Percentiles rank a stretch among this genome's conserved stretches.
Evolutionary conservation across 305 asterid genomes (phyloP).

Genomic region (Fraxinus albicans): DNA sequence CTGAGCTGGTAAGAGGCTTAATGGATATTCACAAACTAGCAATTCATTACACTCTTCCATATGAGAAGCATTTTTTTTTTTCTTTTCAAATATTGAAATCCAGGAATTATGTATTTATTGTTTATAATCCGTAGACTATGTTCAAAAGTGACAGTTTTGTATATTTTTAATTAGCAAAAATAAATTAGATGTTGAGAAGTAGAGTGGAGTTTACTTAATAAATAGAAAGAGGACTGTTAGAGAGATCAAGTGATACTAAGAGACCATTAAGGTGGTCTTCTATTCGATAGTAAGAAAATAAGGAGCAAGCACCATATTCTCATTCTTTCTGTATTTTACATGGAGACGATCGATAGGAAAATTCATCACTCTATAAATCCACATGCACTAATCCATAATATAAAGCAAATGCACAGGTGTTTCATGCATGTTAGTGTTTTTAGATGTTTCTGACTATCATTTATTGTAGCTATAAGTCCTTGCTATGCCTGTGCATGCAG

Average conservation of each 20-base stretch:
- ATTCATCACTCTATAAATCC: neutral
- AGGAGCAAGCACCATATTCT: neutral
- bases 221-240: neutral
- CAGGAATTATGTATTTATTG: neutral
- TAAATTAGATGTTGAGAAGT: neutral
- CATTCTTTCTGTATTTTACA: neutral
- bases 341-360: neutral
- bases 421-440: neutral
- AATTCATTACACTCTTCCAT: neutral
- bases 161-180: neutral
- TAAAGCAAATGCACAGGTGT: neutral
- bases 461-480: neutral
- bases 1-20: slow-evolving; percentile 2
- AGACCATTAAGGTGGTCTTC: neutral
- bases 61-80: neutral
- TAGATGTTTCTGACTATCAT: neutral
- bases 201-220: neutral
- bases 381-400: neutral
- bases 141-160: neutral
- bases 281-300: neutral
- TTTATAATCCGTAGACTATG: neutral
- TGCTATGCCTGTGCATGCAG: slow-evolving; percentile 43
- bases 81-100: neutral
- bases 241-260: neutral
- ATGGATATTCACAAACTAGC: neutral